Evolutionary conservation across 2,329 filamentous ascomycete species (phyloP), one percentile per base, ranked within the genome.

Genomic region (Elsinoe necatrix): DNA sequence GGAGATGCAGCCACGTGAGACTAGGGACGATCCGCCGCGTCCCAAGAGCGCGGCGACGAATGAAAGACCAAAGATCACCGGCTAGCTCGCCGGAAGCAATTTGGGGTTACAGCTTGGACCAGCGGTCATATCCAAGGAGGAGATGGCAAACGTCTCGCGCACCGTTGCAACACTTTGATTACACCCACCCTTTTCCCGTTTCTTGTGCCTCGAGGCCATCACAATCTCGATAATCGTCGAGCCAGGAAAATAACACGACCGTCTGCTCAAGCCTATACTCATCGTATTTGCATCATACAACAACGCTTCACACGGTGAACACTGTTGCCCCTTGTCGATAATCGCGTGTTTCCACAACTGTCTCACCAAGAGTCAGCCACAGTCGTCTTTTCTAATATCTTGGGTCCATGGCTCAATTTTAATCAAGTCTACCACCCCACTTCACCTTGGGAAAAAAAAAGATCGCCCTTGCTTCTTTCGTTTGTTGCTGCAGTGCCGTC

Each of bases 401-500:
- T 52, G 48, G 48, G 29, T 37, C 45, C 48, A 52, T 52, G 48
- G 48, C 48, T 52, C 48, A 52, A 52, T 52, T 52, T 52, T 52
- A 52, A 52, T 52, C 16, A 52, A 35, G 48, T 39, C 29, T 52
- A 59, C 96, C 92, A 59, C 96, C 92, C 65, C 90, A 97, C 66
- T 97, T 93, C 0, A 97, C 86, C 66, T 25, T 43, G 16, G 41
- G 41, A 20, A 35, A 29, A 9, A 20, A 35, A 29, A 9, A 14
- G 35, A 25, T 39, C 54, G 57, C 41, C 35, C 43, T 54, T 43
- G 37, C 8, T 23, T 39, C 29, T 14, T 25, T 39, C 20, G 48
- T 20, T 52, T 39, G 9, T 25, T 48, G 43, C 21, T 48, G 43
- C 21, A 14, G 43, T 48, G 43, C 25, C 31, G 25, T 39, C 31